A percentile compares a stretch with the other conserved stretches of the same genome.
phyloP scores from a whole-genome alignment of 2,329 filamentous ascomycete species.

The Aschersonia sp. region DNA sequence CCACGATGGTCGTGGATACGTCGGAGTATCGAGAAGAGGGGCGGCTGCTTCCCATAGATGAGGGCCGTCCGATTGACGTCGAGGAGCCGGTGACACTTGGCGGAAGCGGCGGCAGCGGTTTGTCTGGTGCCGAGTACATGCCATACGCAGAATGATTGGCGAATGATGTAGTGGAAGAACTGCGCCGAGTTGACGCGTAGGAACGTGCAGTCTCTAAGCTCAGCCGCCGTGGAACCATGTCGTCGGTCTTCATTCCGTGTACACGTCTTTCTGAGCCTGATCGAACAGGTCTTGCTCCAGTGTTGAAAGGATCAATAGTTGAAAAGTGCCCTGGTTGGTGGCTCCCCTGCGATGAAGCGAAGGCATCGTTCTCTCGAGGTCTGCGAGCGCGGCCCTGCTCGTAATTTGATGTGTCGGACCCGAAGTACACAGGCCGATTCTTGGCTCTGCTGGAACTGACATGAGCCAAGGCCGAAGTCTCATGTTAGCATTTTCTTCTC shows the following conservation, averaged over 20 bases:
- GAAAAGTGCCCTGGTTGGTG: too few species aligned
- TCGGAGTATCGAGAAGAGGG: slow-evolving; percentile 5
- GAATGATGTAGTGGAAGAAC: slow-evolving; percentile 2
- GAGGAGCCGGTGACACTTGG: slow-evolving; percentile 1
- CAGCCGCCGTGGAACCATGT: background rate
- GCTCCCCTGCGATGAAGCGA: too few species aligned
- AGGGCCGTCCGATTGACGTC: slow-evolving; percentile 1
- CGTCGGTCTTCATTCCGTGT: background rate
- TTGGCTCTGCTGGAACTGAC: too few species aligned
- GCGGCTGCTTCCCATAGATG: slow-evolving; percentile 1
- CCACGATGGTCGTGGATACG: background rate
- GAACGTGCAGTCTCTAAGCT: slow-evolving; percentile 1
- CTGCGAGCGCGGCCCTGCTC: too few species aligned
- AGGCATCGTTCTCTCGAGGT: too few species aligned
- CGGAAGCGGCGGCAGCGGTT: slow-evolving; percentile 4
- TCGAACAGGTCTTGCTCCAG: background rate
- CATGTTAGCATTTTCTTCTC: too few species aligned
- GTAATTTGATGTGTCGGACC: too few species aligned
- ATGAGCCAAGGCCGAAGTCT: too few species aligned
- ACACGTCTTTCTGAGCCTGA: background rate
- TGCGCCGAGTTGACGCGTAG: background rate
- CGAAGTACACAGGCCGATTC: too few species aligned
- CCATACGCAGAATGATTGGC: slow-evolving; percentile 1
- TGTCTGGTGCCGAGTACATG: slow-evolving; percentile 4
- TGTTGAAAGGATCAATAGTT: too few species aligned